These are phyloP conservation scores for Nitzschia palea DNA, from an alignment of 108 stramenopile genomes.

Conservation along the genomic window DNA sequence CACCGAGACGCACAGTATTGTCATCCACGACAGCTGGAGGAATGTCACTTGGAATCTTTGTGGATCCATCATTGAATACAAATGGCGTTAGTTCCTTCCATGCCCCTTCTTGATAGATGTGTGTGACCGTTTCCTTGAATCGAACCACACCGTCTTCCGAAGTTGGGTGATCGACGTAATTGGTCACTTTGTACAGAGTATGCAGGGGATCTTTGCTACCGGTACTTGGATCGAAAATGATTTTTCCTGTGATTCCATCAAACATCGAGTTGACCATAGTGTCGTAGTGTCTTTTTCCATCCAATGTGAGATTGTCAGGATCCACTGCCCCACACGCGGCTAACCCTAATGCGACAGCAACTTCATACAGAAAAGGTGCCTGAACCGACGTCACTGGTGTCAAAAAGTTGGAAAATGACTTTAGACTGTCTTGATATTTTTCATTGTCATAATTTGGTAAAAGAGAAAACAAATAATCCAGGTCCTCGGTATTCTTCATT, in stretches of 20 bases:
- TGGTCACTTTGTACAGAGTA: constrained; percentile 39
- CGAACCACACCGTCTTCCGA: constrained; percentile 1
- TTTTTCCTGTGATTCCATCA: constrained; percentile 40
- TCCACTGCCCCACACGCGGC: constrained; percentile 33
- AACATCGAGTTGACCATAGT: constrained; percentile 36
- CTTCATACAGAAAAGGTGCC: constrained; percentile 51
- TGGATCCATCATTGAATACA: constrained; percentile 50
- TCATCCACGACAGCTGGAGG: constrained; percentile 22
- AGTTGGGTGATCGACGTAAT: constrained; percentile 18
- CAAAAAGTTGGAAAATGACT: constrained; percentile 6
- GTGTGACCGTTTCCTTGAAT: constrained; percentile 26
- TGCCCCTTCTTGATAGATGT: constrained; percentile 35
- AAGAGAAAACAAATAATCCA: constrained; percentile 18
- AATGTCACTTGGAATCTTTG: constrained; percentile 28
- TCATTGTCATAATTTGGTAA: constrained; percentile 13
- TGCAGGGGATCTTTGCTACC: constrained; percentile 42
- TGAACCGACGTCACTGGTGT: background rate
- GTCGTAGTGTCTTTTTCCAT: constrained; percentile 39
- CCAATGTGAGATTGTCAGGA: constrained; percentile 22
- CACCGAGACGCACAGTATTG: constrained; percentile 10
- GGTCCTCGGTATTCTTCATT: constrained; percentile 18
- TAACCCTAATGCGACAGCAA: constrained; percentile 54
- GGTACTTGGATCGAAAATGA: constrained; percentile 40
- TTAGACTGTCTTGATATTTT: background rate
- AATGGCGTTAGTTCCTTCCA: constrained; percentile 34